phyloP scores from a whole-genome alignment of 2,329 filamentous ascomycete genomes.

The Alternaria burnsii region DNA sequence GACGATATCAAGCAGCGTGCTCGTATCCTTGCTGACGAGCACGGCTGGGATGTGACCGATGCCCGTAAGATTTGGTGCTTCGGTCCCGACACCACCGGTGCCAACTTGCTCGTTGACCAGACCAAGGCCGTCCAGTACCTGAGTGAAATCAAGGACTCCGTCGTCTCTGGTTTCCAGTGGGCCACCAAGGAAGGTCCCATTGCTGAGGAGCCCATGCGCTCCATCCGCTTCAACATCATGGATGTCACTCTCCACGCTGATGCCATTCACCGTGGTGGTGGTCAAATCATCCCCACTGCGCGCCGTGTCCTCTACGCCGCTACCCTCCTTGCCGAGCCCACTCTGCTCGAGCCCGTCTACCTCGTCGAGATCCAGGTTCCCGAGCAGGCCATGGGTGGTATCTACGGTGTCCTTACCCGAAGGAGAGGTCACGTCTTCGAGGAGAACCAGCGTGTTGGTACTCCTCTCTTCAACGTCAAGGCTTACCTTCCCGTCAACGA shows the following conservation, averaged over 20 bases:
- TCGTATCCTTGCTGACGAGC: constrained; percentile 93
- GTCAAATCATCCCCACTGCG: constrained; percentile 97
- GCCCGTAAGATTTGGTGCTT: constrained; percentile 99
- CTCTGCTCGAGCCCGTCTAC: constrained; percentile 96
- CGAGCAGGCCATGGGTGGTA: constrained; percentile 98
- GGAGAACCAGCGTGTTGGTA: constrained; percentile 98
- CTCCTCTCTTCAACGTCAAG: constrained; percentile 99
- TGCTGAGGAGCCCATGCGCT: constrained; percentile 98
- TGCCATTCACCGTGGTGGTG: constrained; percentile 99
- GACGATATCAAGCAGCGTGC: constrained; percentile 99
- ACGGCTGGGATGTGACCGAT: constrained; percentile 99
- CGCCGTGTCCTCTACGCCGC: constrained; percentile 98
- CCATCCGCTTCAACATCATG: constrained; percentile 97
- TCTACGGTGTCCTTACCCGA: constrained; percentile 98
- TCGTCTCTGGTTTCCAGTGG: constrained; percentile 99
- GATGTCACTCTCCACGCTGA: constrained; percentile 99
- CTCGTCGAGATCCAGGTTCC: constrained; percentile 99
- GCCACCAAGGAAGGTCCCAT: constrained; percentile 96
- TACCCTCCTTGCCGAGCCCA: constrained; percentile 87
- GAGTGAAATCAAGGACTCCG: constrained; percentile 99
- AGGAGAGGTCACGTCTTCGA: constrained; percentile 98
- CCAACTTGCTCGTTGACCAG: constrained; percentile 99
- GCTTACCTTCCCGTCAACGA: constrained; percentile 96
- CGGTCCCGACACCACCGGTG: constrained; percentile 95
- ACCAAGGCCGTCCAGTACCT: constrained; percentile 99